Percentiles rank a stretch among this genome's conserved stretches.
Evolutionary conservation across 495 filamentous ascomycete genomes (phyloP).

Genomic region (Aspergillus heteromorphus): DNA sequence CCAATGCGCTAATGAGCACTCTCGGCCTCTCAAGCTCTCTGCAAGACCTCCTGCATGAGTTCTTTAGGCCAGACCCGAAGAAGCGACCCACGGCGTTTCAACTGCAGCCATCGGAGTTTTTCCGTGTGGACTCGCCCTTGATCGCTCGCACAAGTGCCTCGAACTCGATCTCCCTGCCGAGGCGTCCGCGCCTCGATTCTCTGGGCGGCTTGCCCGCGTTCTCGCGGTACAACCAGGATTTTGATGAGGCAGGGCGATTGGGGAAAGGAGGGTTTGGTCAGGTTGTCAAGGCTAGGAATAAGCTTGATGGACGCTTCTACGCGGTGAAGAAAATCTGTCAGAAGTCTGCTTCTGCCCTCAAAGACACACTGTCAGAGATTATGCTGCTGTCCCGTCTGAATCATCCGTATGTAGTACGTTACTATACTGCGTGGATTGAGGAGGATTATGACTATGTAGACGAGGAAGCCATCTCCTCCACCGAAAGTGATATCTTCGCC

Average conservation of each 20-base stretch:
- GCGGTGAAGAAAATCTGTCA: constrained; percentile 95
- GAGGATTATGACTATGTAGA: constrained; percentile 55
- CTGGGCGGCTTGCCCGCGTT: constrained; percentile 33
- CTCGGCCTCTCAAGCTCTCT: constrained; percentile 69
- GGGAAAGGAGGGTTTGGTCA: constrained; percentile 95
- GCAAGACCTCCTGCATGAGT: constrained; percentile 69
- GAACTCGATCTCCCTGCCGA: constrained; percentile 35
- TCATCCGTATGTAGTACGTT: constrained; percentile 92
- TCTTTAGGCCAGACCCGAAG: constrained; percentile 77
- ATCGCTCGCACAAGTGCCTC: constrained; percentile 31
- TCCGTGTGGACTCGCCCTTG: constrained; percentile 54
- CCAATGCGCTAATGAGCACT: constrained; percentile 55
- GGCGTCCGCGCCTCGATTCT: constrained; percentile 45
- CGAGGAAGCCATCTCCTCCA: constrained; percentile 54
- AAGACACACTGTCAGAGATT: constrained; percentile 86
- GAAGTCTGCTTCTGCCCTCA: constrained; percentile 69
- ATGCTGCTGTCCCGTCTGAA: constrained; percentile 85
- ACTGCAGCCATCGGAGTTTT: constrained; percentile 81
- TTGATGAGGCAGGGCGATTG: constrained; percentile 78
- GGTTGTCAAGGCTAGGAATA: constrained; percentile 94
- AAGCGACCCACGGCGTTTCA: constrained; percentile 88
- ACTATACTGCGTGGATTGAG: constrained; percentile 93
- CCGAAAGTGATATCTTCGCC: constrained; percentile 43
- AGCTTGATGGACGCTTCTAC: constrained; percentile 87
- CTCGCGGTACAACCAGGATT: constrained; percentile 81